phyloP scores from a whole-genome alignment of 106 monocot genomes.

The Hemerocallis citrina region DNA sequence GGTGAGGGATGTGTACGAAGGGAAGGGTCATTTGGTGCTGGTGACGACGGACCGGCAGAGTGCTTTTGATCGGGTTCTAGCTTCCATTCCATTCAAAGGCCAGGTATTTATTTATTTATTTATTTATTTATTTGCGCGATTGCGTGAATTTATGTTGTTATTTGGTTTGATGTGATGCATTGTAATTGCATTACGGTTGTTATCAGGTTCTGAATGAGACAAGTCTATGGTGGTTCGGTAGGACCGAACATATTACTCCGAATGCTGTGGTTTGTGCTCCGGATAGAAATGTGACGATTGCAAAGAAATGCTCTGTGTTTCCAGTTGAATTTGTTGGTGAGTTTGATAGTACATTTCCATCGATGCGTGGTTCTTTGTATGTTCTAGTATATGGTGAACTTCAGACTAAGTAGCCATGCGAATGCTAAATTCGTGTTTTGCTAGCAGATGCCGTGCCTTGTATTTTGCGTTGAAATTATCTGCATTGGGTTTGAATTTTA shows the following conservation, averaged over 20 bases:
- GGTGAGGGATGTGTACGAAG: slow-evolving; percentile 95
- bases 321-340: slow-evolving; percentile 99
- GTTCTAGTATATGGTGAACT: not conserved
- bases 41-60: slow-evolving; percentile 95
- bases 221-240: slow-evolving; percentile 90
- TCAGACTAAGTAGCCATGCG: no score
- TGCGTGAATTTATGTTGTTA: not conserved
- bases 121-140: not conserved
- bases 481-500: not conserved
- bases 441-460: no score
- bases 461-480: not conserved
- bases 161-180: not conserved
- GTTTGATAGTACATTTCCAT: not conserved
- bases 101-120: slow-evolving; percentile 41
- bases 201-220: slow-evolving; percentile 94
- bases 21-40: slow-evolving; percentile 63
- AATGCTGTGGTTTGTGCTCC: slow-evolving; percentile 87
- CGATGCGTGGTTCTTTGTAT: not conserved
- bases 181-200: not conserved
- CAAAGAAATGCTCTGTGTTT: slow-evolving; percentile 90
- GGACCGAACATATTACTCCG: slow-evolving; percentile 72
- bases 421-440: no score
- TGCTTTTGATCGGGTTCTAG: slow-evolving; percentile 89
- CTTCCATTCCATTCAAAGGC: slow-evolving; percentile 95
- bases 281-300: slow-evolving; percentile 95